phyloP scores from a whole-genome alignment of 768 basidiomycete species.

The Atractiella rhizophila region DNA sequence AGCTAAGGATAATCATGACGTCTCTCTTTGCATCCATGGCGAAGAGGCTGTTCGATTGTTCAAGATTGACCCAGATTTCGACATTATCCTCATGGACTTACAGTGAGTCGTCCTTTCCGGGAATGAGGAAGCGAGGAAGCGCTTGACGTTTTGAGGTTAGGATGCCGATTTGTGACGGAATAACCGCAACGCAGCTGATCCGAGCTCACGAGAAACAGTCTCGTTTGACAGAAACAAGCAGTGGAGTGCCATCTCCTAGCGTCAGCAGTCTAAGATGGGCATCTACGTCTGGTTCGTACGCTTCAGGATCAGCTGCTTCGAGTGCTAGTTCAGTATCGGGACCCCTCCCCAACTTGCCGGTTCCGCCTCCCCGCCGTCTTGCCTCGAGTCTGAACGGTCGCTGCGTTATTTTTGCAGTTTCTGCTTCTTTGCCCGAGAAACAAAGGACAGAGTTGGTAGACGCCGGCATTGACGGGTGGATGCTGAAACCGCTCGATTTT shows the following conservation, averaged over 20 bases:
- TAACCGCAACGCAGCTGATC: conserved; percentile 41
- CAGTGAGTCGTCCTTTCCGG: conserved; percentile 25
- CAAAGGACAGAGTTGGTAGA: conserved; percentile 9
- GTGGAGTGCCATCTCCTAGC: no score
- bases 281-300: no score
- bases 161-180: conserved; percentile 58
- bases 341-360: no score
- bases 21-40: conserved; percentile 44
- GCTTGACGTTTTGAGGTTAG: conserved; percentile 21
- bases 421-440: conserved; percentile 33
- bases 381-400: conserved; percentile 35
- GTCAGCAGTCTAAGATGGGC: no score
- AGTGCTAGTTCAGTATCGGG: no score
- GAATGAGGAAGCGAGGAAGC: no score
- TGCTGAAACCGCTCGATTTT: conserved; percentile 60
- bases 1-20: conserved; percentile 37
- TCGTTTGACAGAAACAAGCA: neutral
- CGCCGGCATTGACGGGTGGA: conserved; percentile 32
- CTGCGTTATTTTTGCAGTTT: conserved; percentile 59
- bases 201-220: conserved; percentile 32
- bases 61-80: conserved; percentile 33
- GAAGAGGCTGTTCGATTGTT: conserved; percentile 42
- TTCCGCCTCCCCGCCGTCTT: conserved; percentile 17
- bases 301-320: no score
- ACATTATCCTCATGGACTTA: conserved; percentile 58